Conservation (phyloP, 345 rosid genomes). For the Gossypioides kirkii region DNA sequence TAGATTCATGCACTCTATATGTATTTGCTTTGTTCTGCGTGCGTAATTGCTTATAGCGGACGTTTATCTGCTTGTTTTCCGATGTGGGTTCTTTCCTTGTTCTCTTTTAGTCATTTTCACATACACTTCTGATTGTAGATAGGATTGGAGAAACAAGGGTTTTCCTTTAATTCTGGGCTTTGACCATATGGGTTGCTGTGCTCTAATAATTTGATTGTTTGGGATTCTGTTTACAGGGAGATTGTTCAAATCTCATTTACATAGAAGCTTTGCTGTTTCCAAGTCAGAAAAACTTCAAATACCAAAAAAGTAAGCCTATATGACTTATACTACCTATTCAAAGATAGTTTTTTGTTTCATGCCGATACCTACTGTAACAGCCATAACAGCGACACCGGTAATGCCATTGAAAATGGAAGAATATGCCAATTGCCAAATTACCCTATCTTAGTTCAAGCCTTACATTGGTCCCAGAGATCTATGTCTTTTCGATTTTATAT, state of each 20-base stretch:
- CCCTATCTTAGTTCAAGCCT: neutral
- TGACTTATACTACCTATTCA: neutral
- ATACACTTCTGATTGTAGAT: constrained; percentile 18
- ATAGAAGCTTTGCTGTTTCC: constrained; percentile 46
- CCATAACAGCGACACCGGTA: neutral
- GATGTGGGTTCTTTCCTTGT: neutral
- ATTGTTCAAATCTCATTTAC: constrained; percentile 30
- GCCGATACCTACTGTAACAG: neutral
- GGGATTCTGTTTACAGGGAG: constrained; percentile 30
- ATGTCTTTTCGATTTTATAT: neutral
- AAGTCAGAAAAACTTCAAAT: constrained; percentile 45
- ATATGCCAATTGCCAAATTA: neutral
- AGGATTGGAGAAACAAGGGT: neutral
- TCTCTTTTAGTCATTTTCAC: constrained; percentile 23
- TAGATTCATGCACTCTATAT: neutral
- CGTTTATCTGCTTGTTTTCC: neutral
- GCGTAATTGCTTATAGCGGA: neutral
- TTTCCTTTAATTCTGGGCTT: constrained; percentile 5
- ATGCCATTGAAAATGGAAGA: neutral
- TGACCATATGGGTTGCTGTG: neutral
- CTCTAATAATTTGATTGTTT: constrained; percentile 9
- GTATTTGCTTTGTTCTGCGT: neutral
- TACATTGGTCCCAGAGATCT: neutral
- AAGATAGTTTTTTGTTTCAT: neutral
- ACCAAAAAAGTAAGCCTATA: constrained; percentile 45